These are phyloP conservation scores for Truncatella angustata DNA, from an alignment of 2,329 filamentous ascomycete genomes.

Conservation along the genomic window DNA sequence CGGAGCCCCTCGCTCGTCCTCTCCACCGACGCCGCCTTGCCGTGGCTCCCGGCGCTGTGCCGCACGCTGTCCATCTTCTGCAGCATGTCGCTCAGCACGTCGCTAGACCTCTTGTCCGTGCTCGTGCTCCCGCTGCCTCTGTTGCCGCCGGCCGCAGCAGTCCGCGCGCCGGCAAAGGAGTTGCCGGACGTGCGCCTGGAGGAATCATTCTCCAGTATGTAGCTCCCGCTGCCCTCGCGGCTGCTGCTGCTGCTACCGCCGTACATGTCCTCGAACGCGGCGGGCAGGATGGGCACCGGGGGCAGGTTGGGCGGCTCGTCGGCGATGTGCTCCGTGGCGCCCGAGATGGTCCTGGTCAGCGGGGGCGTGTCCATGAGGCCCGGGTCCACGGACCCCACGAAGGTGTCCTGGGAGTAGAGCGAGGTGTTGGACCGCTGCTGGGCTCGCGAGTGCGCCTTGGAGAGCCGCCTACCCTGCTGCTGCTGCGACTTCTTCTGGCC, in stretches of 20 bases:
- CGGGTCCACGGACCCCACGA: not conserved
- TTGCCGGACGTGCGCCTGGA: too few species aligned
- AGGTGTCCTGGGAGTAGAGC: not conserved
- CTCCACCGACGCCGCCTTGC: not conserved
- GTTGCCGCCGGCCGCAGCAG: not conserved
- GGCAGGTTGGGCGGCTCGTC: not conserved
- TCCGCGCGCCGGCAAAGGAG: too few species aligned
- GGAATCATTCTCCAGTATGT: too few species aligned
- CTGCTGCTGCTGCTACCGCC: not conserved
- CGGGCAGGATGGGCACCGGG: not conserved
- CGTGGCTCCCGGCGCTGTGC: not conserved
- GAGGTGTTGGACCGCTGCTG: not conserved
- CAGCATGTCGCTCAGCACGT: conserved; percentile 10
- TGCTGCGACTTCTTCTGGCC: not conserved
- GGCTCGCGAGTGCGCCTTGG: not conserved
- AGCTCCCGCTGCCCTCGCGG: not conserved
- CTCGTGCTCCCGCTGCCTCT: not conserved
- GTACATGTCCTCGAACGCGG: not conserved
- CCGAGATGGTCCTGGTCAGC: too few species aligned
- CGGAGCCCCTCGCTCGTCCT: not conserved
- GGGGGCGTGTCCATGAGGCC: not conserved
- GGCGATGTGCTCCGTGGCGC: too few species aligned
- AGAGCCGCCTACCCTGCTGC: conserved; percentile 2
- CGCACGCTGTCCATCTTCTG: conserved; percentile 12
- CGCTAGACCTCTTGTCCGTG: not conserved